Conservation (phyloP, 306 rosid genomes). For the Gleditsia sinensis region DNA sequence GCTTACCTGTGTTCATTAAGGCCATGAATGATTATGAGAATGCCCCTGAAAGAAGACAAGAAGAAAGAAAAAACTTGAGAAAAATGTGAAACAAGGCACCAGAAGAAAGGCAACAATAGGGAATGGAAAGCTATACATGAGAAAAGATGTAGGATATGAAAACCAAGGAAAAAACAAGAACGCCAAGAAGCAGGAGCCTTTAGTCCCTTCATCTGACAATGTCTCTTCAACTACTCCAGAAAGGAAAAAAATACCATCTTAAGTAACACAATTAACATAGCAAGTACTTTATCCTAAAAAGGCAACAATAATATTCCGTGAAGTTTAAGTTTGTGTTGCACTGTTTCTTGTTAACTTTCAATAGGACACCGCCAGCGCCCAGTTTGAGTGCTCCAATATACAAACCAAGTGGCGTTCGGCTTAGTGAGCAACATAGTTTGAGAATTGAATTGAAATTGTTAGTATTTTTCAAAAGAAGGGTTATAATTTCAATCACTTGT, state of each 20-base stretch:
- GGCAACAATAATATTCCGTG: neutral
- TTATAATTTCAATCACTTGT: neutral
- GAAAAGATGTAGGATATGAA: conserved; percentile 3
- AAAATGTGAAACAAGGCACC: conserved; percentile 24
- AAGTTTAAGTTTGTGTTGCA: neutral
- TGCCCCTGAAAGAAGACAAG: conserved; percentile 67
- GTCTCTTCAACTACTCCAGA: neutral
- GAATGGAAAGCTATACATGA: conserved; percentile 1
- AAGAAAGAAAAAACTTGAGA: conserved; percentile 15
- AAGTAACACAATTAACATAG: conserved; percentile 4
- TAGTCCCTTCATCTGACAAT: conserved; percentile 9
- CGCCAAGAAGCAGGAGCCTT: conserved; percentile 3
- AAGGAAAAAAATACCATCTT: neutral
- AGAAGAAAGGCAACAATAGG: neutral
- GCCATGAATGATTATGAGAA: conserved; percentile 87
- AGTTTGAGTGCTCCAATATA: neutral
- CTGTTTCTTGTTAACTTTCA: neutral
- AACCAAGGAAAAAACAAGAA: neutral
- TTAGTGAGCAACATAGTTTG: neutral
- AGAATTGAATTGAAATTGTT: neutral
- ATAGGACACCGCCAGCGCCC: neutral
- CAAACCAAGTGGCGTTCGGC: neutral
- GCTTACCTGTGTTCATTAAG: conserved; percentile 94
- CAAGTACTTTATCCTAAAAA: conserved; percentile 11
- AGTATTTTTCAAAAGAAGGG: neutral